Evolutionary conservation across 2,329 filamentous ascomycete genomes (phyloP), one percentile per base, ranked within the genome.

Genomic region (Aureobasidium sp.): DNA sequence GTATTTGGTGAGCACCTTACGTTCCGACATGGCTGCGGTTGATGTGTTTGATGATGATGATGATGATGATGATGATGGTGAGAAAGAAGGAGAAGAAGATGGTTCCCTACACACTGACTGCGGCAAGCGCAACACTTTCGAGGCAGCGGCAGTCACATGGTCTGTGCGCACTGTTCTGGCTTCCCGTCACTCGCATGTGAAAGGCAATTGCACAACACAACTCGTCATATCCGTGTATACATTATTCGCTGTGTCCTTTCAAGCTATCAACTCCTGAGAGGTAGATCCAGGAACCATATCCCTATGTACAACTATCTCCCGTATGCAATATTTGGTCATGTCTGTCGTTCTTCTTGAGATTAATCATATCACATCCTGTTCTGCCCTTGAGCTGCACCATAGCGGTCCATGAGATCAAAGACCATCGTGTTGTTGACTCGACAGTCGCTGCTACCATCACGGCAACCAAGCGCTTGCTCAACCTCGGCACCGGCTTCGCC

Each of bases 1-100:
- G 71, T 80, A 80, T 66, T 81, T 81, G 57, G 71, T 75, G 10
- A 57, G 90, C 77, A 91, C 88, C 72, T 93, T 93, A 64, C 88
- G 83, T 74, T 94, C 88, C 61, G 88, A 90, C 88, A 93, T 93
- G 62, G 61, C 74, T 72, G 35, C 45, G 52, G 54, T 21, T 39
- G 54, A 37, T 30, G 29, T n/a, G 11, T 11, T 38, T 16, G 11
- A 14, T 6, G 32, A 14, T 35, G 21, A 6, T 24, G 2, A 3
- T 49, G 14, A 5, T 25, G 30, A 3, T 16, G 12, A 16, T 16
- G 21, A 19, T 2, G 3, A 19, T 2, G 30, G 12, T 34, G 2
- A 14, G 5, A 6, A 27, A 29, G 3, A 19, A 1, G 30, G 12
- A 14, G 2, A 14, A 10, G 8, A 27, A 29, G 24, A 16, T 41